A percentile compares a stretch with the other conserved stretches of the same genome.
phyloP scores from a whole-genome alignment of 192 early-diverging fungal genomes.

The Entomortierella lignicola region DNA sequence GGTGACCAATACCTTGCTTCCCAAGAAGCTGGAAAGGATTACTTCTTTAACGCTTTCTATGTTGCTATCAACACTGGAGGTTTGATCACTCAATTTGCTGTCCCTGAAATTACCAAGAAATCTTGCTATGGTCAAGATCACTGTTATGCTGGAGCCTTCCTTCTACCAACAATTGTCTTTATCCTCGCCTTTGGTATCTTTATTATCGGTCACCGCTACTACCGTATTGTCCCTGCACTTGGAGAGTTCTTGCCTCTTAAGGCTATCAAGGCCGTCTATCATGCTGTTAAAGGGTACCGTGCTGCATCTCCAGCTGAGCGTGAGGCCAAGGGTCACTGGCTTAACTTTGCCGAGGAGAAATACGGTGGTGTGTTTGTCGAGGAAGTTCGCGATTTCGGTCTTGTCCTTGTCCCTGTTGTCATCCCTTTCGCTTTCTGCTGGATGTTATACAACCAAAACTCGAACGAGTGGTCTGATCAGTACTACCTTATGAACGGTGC shows the following conservation, averaged over 20 bases:
- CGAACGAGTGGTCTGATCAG: conserved; percentile 53
- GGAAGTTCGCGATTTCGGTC: conserved; percentile 41
- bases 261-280: conserved; percentile 49
- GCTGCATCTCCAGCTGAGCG: conserved; percentile 38
- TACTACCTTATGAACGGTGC: conserved; percentile 53
- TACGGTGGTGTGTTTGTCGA: conserved; percentile 51
- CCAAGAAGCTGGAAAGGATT: conserved; percentile 59
- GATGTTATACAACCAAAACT: conserved; percentile 59
- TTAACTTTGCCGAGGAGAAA: conserved; percentile 59
- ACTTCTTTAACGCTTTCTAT: conserved; percentile 60
- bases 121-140: conserved; percentile 47
- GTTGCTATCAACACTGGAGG: conserved; percentile 69
- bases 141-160: conserved; percentile 62
- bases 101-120: conserved; percentile 54
- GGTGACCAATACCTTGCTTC: conserved; percentile 59
- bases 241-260: conserved; percentile 65
- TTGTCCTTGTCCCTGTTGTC: conserved; percentile 38
- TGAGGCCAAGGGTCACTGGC: conserved; percentile 46
- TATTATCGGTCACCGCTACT: conserved; percentile 60
- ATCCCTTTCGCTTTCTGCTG: conserved; percentile 48
- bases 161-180: conserved; percentile 55
- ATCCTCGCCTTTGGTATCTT: conserved; percentile 59
- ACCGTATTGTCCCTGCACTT: conserved; percentile 72
- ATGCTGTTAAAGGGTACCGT: conserved; percentile 13
- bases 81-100: conserved; percentile 59